Base-by-base conservation (phyloP, 768 basidiomycete species). In the Ramaria rubella region DNA sequence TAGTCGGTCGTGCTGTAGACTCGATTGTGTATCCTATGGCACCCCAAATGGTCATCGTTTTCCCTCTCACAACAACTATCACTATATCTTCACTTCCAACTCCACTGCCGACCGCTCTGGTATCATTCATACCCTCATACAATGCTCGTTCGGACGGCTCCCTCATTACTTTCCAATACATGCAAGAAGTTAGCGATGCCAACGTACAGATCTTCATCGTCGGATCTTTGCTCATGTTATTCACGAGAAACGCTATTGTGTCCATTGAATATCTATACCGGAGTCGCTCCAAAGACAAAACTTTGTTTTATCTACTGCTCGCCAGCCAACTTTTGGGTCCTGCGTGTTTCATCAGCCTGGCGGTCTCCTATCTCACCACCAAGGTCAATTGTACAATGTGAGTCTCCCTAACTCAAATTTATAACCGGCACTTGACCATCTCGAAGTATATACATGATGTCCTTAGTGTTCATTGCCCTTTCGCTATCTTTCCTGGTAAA, bases 221-320 rank as follows among this genome's bases (percentile, higher is more conserved):
- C n/a, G 79, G 79, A 30, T 71, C 74, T 33, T 69, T 84, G 51
- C 70, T 73, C 33, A 72, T 75, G 62, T 64, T 85, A 27, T 83
- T 82, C 61, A 53, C 78, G 42, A 67, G 80, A 58, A 86, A 82
- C 61, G 74, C 81, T 42, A 52, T 75, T 50, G 73, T 75, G 36
- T 76, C 79, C 14, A 69, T 72, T 38, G 72, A 75, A 58, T 86
- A 82, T 65, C 63, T 84, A 27, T 73, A 78, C 31, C 69, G 77
- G 31, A 77, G 75, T n/a, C 79, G 71, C 62, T 74, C 83, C 38
- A 82, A 81, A 68, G 77, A 76, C 63, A 85, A 80, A 63, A 70
- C 64, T 0, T 73, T 86, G n/a, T 81, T 86, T 60, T 80, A 81
- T 62, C 64, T 79, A 33, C 68, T 86, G 23, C 72, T 81, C 52